A percentile compares a stretch with the other conserved stretches of the same genome.
phyloP scores from a whole-genome alignment of 139 green algal genomes.

The Coelastrella sp. region DNA sequence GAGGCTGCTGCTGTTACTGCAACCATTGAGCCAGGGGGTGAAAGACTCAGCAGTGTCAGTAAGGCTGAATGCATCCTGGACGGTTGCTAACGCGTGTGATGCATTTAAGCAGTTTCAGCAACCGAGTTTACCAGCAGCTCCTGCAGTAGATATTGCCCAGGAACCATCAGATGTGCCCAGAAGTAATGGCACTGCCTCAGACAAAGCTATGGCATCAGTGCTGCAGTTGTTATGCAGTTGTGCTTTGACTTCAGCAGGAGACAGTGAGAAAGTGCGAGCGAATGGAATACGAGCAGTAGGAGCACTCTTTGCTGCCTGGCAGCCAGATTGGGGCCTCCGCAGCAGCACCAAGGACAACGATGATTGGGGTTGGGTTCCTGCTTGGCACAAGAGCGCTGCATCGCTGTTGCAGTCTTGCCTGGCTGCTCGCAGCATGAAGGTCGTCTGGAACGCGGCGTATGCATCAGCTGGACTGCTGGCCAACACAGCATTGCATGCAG shows the following conservation, averaged over 20 bases:
- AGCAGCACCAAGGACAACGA: slow-evolving; percentile 8
- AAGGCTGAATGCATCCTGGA: slow-evolving; percentile 63
- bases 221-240: slow-evolving; percentile 53
- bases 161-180: background rate
- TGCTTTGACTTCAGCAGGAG: slow-evolving; percentile 52
- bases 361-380: slow-evolving; percentile 4
- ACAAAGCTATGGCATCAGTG: background rate
- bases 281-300: slow-evolving; percentile 69
- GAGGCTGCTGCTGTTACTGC: slow-evolving; percentile 29
- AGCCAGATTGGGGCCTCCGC: slow-evolving; percentile 4
- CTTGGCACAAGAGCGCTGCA: slow-evolving; percentile 58
- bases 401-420: slow-evolving; percentile 63
- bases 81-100: slow-evolving; percentile 68
- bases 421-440: slow-evolving; percentile 70
- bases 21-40: background rate
- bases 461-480: slow-evolving; percentile 53
- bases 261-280: slow-evolving; percentile 74
- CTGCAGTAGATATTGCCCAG: background rate
- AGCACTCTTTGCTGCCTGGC: slow-evolving; percentile 56
- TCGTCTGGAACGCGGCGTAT: slow-evolving; percentile 75
- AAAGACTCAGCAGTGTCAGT: slow-evolving; percentile 58
- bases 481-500: slow-evolving; percentile 45
- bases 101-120: slow-evolving; percentile 15
- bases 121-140: background rate
- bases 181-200: background rate